Evolutionary conservation across 2,329 filamentous ascomycete genomes (phyloP), one percentile per base, ranked within the genome.

Genomic region (Fusarium fujikuroi): DNA sequence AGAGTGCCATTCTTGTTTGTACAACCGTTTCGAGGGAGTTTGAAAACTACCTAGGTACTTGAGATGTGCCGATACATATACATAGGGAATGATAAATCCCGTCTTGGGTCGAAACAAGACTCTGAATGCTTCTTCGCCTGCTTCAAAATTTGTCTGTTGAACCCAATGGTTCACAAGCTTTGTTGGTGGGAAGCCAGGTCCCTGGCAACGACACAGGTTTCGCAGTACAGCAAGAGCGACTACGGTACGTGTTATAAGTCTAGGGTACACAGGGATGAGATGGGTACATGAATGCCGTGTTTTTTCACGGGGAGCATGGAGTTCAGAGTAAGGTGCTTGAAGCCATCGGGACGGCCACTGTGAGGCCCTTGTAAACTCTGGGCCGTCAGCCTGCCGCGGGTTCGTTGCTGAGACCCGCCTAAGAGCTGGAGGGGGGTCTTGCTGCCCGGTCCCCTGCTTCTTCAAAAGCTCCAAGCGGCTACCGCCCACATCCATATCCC

Each of bases 321-420:
- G 36, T 34, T 42, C 19, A 39, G 40, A 25, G 23, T 19, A 25
- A 58, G 28, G 40, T 39, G 28, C 63, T 61, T 61, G 47, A 53
- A 66, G 52, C 37, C 43, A 36, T 14, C 25, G 28, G 30, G 23
- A 43, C 46, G 25, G 44, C 56, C 43, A 71, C 34, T 37, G 39
- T 60, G 37, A 44, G 52, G 43, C 44, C 66, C 52, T 40, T 44
- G 63, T 66, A 67, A 40, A 53, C 54, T 49, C 39, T 57, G 36
- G 44, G 44, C 28, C 28, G 32, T 36, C 47, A 62, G 40, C 50
- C 40, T 58, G 52, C 40, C 57, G 58, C 70, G 16, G n/a, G 30
- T 34, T 62, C 23, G 37, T 62, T 64, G 63, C 50, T 44, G 39
- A 46, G 67, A 50, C 71, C 47, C 44, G 57, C 37, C 63, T 52